phyloP scores from a whole-genome alignment of 306 rosid species.

The peach (Prunus persica) region DNA sequence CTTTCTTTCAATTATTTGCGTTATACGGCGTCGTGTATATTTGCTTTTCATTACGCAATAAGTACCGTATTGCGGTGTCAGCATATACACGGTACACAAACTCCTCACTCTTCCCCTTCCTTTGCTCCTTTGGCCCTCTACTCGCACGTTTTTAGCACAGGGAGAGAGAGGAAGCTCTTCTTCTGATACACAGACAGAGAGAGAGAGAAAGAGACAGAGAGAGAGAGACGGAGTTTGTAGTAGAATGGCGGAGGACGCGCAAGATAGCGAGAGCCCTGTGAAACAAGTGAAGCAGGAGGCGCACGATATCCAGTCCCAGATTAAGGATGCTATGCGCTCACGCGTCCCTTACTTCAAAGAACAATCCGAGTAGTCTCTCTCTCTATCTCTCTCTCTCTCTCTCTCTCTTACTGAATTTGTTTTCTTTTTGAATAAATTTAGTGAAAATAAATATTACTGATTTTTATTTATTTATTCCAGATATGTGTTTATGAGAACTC shows the following conservation, averaged over 20 bases:
- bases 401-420: neutral
- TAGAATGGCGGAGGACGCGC: constrained; percentile 53
- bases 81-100: neutral
- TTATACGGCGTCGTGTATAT: neutral
- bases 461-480: neutral
- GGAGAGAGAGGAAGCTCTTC: neutral
- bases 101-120: neutral
- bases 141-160: neutral
- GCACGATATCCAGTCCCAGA: constrained; percentile 48
- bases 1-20: no score
- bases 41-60: neutral
- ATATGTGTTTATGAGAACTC: neutral
- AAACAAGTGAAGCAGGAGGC: constrained; percentile 16
- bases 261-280: constrained; percentile 27
- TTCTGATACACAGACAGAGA: neutral
- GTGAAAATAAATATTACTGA: neutral
- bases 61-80: neutral
- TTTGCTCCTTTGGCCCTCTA: neutral
- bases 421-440: neutral
- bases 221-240: neutral
- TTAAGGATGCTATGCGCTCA: constrained; percentile 52
- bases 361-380: constrained; percentile 53
- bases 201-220: neutral
- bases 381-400: neutral
- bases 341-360: constrained; percentile 74